Evolutionary conservation across 257 asterid genomes (phyloP).

Genomic region (Solanum virginianum): DNA sequence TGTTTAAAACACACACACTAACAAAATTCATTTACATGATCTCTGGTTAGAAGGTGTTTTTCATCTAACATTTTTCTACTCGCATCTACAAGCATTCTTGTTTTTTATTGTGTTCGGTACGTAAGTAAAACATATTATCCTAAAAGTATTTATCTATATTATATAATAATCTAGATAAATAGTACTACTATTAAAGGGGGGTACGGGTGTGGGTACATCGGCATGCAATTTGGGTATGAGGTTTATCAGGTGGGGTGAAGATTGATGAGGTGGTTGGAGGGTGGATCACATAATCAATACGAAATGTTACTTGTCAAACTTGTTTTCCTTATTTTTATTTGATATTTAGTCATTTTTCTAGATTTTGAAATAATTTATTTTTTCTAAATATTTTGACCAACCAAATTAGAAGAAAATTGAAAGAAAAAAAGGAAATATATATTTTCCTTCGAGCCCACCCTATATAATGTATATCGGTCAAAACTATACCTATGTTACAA

Average conservation of each 20-base stretch:
- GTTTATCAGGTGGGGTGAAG: neutral
- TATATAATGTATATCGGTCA: neutral
- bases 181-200: neutral
- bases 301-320: neutral
- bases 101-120: neutral
- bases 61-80: no score
- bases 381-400: no score
- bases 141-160: neutral
- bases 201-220: neutral
- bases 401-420: neutral
- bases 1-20: neutral
- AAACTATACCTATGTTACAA: neutral
- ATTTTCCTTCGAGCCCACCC: neutral
- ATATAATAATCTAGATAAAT: neutral
- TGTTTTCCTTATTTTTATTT: accelerated
- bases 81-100: no score
- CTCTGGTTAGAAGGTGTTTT: no score
- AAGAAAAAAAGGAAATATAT: neutral
- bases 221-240: neutral
- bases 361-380: no score
- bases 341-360: neutral
- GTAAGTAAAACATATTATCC: neutral
- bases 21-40: no score
- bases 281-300: neutral
- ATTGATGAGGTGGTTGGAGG: neutral